Conservation (phyloP, 129 eudicot species). For the Sambucus nigra region DNA sequence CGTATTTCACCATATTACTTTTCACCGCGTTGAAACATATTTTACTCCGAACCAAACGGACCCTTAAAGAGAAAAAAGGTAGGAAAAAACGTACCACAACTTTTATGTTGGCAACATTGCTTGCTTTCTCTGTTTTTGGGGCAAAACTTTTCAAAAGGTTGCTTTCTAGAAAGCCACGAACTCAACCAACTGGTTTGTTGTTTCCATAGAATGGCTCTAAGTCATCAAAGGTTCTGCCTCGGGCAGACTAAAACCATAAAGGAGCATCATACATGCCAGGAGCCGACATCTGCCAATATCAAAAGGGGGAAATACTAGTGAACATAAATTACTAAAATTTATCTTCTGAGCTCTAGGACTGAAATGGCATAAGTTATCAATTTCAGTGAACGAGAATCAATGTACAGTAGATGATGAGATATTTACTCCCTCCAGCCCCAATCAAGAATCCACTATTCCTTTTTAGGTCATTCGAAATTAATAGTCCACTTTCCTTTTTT, state of each 20-base stretch:
- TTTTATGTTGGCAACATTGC: conserved; percentile 92
- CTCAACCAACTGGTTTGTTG: conserved; percentile 53
- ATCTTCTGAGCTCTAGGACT: not conserved
- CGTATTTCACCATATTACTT: too few species aligned
- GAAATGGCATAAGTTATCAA: not conserved
- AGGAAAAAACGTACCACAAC: conserved; percentile 76
- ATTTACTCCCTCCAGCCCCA: too few species aligned
- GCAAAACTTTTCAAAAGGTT: conserved; percentile 51
- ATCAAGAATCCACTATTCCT: too few species aligned
- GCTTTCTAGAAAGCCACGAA: conserved; percentile 62
- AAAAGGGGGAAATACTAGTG: not conserved
- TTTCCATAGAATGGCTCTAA: conserved; percentile 50
- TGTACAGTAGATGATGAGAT: too few species aligned
- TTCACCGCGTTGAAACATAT: too few species aligned
- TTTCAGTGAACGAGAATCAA: not conserved
- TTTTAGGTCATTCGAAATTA: too few species aligned
- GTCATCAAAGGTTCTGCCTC: conserved; percentile 78
- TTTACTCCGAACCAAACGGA: too few species aligned
- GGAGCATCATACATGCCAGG: conserved; percentile 43
- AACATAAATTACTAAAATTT: not conserved
- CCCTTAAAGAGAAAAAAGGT: too few species aligned
- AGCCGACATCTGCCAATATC: conserved; percentile 44
- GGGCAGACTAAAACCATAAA: conserved; percentile 37
- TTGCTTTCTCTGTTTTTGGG: conserved; percentile 71
- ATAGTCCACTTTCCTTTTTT: too few species aligned